phyloP scores from a whole-genome alignment of 2,329 filamentous ascomycete species.

The Geosmithia morbida region DNA sequence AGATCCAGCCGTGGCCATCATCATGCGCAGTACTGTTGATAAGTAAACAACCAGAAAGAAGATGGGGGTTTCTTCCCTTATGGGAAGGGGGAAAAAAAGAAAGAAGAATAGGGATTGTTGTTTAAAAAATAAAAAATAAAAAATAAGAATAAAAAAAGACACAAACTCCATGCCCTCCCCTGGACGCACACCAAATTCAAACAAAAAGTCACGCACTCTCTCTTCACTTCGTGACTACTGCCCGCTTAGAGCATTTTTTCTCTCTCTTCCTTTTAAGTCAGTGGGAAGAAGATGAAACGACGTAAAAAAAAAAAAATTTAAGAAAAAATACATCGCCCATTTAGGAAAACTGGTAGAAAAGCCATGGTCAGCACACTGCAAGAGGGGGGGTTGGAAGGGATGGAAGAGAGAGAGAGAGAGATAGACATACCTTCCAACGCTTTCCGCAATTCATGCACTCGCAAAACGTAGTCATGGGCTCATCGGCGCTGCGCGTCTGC shows the following conservation, averaged over 20 bases:
- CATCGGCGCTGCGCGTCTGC: slow-evolving; percentile 89
- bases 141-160: background rate
- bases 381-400: background rate
- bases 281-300: no score
- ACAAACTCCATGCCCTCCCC: background rate
- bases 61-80: no score
- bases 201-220: no score
- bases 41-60: background rate
- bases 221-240: background rate
- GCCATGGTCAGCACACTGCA: background rate
- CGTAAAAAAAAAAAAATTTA: background rate
- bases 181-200: background rate
- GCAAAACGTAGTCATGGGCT: slow-evolving; percentile 73
- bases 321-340: background rate
- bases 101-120: background rate
- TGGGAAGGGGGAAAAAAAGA: background rate
- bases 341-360: background rate
- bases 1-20: background rate
- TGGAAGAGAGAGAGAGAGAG: background rate
- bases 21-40: background rate
- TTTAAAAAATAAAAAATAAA: background rate
- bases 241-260: background rate
- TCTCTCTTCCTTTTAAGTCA: background rate
- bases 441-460: slow-evolving; percentile 57
- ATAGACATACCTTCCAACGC: slow-evolving; percentile 53